Evolutionary conservation across 1,139 yeast genomes (phyloP).

Genomic region (Kodamaea plutei): DNA sequence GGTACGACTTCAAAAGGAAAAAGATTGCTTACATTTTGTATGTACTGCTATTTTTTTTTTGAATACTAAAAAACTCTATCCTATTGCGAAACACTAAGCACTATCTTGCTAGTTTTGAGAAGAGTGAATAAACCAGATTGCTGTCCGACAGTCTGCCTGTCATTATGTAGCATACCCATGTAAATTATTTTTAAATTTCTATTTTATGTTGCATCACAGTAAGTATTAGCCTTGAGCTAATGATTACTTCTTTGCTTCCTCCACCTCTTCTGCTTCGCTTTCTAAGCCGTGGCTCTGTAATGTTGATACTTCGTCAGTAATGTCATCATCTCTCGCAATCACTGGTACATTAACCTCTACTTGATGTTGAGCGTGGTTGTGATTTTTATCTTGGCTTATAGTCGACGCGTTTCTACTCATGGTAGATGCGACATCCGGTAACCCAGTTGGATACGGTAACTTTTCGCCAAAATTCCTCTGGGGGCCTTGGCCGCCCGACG

Average conservation of each 20-base stretch:
- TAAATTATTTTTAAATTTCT: too few relatives aligned
- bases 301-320: conserved; percentile 15
- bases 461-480: conserved; percentile 11
- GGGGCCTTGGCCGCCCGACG: conserved; percentile 1
- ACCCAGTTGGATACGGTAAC: conserved; percentile 14
- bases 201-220: too few relatives aligned
- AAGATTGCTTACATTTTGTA: too few relatives aligned
- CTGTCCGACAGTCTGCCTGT: too few relatives aligned
- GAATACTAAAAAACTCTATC: too few relatives aligned
- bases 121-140: too few relatives aligned
- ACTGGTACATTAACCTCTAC: neutral
- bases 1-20: too few relatives aligned
- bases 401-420: conserved; percentile 3
- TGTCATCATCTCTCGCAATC: conserved; percentile 5
- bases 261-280: conserved; percentile 2
- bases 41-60: too few relatives aligned
- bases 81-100: too few relatives aligned
- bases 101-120: too few relatives aligned
- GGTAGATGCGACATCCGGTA: conserved; percentile 12
- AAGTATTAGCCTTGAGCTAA: conserved; percentile 1
- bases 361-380: neutral
- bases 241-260: conserved; percentile 1
- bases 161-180: too few relatives aligned
- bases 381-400: neutral
- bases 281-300: conserved; percentile 11